Base-by-base conservation (phyloP, 1,139 yeast species). In the Hemisphaericaspora xylanilytica region DNA sequence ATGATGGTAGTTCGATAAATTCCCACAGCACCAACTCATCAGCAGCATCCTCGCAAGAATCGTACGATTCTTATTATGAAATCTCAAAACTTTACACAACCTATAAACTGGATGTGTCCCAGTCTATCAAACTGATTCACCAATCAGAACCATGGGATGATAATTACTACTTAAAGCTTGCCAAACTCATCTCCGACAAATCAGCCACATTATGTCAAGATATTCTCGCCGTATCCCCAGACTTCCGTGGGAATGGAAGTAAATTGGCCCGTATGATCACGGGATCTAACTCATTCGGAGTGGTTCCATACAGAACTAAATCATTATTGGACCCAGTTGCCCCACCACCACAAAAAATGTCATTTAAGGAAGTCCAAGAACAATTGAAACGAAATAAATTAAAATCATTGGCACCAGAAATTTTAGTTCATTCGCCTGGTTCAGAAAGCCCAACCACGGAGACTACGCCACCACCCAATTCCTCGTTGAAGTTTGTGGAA, bases 231-330 rank as follows among this genome's bases (percentile, higher is more conserved):
- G 58, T 71, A 3, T 64, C 69, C 45, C 77, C 78, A 2, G 67
- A 67, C 43, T 66, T 64, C 43, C 56, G 56, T 30, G 73, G 75
- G 1, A 56, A 63, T 38, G 78, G 78, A 3, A 71, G 77, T 10
- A 64, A 65, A 45, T 54, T 73, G 37, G 78, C 78, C 1, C 51
- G 73, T 14, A 67, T 61, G 3, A 68, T 73, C 21, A 73, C 78
- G 2, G 78, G 78, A 0, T 68, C 75, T 1, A 67, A 57, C 41
- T 52, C 59, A 3, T 70, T 70, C 51, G 75, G 73, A 0, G 50
- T 54, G 4, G 58, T 61, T 7, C 72, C 75, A 2, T 67, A 63
- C 48, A 68, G 67, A 43, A 70, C 75, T 11, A 70, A 69, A 49
- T 69, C 75, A 9, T 46, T 71, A 43, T 53, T 71, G 27, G 61